A percentile compares a stretch with the other conserved stretches of the same genome.
These are phyloP conservation scores for Cryptococcus sp. DNA, from an alignment of 1,284 basidiomycete species.

Conservation along the genomic window DNA sequence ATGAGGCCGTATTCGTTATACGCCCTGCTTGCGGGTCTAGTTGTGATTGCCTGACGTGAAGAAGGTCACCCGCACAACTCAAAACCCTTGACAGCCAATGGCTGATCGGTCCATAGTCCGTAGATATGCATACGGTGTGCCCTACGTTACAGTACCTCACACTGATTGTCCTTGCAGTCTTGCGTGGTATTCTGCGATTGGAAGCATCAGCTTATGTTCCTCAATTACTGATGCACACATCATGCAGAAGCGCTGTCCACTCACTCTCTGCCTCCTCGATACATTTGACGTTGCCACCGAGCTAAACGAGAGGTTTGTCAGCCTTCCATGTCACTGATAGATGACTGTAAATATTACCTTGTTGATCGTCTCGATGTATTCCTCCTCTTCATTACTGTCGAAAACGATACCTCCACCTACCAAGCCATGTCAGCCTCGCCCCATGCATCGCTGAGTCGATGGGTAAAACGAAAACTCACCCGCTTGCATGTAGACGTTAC, in stretches of 20 bases:
- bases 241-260: slow-evolving; percentile 42
- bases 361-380: slow-evolving; percentile 94
- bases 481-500: slow-evolving; percentile 88
- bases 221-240: no score
- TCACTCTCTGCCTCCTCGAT: slow-evolving; percentile 86
- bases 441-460: neutral
- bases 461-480: slow-evolving; percentile 29
- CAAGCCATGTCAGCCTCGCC: neutral
- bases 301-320: slow-evolving; percentile 15
- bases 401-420: slow-evolving; percentile 92
- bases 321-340: no score
- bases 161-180: slow-evolving; percentile 16
- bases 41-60: no score
- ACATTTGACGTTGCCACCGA: slow-evolving; percentile 82
- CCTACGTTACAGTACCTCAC: neutral
- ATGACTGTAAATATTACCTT: slow-evolving; percentile 56
- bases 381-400: slow-evolving; percentile 96
- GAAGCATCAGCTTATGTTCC: neutral
- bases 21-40: no score
- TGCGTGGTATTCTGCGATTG: slow-evolving; percentile 30
- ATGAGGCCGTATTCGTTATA: no score
- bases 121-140: no score
- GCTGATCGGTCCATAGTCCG: no score
- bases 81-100: no score
- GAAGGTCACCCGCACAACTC: no score